phyloP scores from a whole-genome alignment of 257 asterid species.

The Plantago elongata region DNA sequence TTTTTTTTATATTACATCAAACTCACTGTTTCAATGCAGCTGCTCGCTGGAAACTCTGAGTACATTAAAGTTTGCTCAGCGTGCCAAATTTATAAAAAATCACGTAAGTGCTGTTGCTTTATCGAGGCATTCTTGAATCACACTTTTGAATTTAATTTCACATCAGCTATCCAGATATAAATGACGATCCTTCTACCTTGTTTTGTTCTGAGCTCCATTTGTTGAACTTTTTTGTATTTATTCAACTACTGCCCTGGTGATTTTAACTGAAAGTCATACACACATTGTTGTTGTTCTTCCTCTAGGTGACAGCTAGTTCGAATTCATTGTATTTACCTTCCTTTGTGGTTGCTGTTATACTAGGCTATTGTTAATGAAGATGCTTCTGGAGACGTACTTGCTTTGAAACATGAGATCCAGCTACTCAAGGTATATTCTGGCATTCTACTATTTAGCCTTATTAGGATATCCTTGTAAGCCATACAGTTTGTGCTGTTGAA shows the following conservation, averaged over 20 bases:
- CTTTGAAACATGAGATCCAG: slow-evolving; percentile 73
- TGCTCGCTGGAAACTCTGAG: slow-evolving; percentile 79
- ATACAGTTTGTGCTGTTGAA: no score
- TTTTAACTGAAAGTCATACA: no score
- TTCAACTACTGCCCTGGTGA: no score
- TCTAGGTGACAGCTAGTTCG: no score
- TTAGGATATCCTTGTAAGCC: background rate
- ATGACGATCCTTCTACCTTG: background rate
- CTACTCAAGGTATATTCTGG: slow-evolving; percentile 54
- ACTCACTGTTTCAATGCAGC: slow-evolving; percentile 36
- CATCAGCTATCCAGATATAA: background rate
- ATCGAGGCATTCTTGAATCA: background rate
- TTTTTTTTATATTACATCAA: slow-evolving; percentile 15
- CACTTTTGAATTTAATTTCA: background rate
- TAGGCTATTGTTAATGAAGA: slow-evolving; percentile 87
- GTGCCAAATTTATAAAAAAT: slow-evolving; percentile 78
- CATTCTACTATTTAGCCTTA: background rate
- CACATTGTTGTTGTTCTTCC: no score
- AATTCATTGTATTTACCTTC: slow-evolving; percentile 5
- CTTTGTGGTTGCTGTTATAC: slow-evolving; percentile 15
- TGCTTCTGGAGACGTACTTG: slow-evolving; percentile 82
- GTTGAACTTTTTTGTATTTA: background rate
- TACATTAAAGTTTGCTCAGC: slow-evolving; percentile 88
- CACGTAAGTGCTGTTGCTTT: slow-evolving; percentile 40
- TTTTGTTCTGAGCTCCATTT: slow-evolving; percentile 4